These are phyloP conservation scores for Paxillus involutus DNA, from an alignment of 768 basidiomycete genomes.

Conservation along the genomic window DNA sequence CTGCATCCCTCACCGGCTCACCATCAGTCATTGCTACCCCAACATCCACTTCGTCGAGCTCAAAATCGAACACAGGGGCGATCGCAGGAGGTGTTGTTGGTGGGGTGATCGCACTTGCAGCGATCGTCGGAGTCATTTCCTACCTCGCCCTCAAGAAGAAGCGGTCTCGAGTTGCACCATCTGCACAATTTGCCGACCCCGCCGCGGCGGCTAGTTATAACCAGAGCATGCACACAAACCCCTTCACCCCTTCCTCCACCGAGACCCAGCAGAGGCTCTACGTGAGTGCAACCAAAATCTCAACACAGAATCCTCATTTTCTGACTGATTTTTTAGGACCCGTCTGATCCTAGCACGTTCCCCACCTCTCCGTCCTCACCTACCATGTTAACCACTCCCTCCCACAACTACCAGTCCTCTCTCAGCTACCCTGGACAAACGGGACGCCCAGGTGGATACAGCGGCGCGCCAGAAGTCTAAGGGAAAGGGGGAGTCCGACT, in stretches of 20 bases:
- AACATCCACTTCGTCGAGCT: not conserved
- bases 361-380: conserved; percentile 26
- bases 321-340: conserved; percentile 26
- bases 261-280: conserved; percentile 28
- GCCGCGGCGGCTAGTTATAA: not conserved
- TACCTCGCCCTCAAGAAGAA: conserved; percentile 39
- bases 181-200: conserved; percentile 9
- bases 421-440: conserved; percentile 12
- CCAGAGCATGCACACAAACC: conserved; percentile 5
- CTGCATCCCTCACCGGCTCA: conserved; percentile 15
- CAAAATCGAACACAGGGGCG: conserved; percentile 43
- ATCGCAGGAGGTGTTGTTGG: conserved; percentile 67
- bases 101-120: conserved; percentile 52
- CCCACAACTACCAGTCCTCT: conserved; percentile 3
- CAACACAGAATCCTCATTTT: not conserved
- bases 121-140: conserved; percentile 37
- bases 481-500: not conserved
- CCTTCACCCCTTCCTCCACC: conserved; percentile 8
- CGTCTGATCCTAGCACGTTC: conserved; percentile 38
- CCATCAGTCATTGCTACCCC: conserved; percentile 10
- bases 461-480: conserved; percentile 27
- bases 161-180: conserved; percentile 21
- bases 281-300: conserved; percentile 17
- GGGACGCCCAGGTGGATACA: conserved; percentile 17
- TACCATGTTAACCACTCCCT: conserved; percentile 7